phyloP scores from a whole-genome alignment of 495 filamentous ascomycete species.

The Tuber calosporum region DNA sequence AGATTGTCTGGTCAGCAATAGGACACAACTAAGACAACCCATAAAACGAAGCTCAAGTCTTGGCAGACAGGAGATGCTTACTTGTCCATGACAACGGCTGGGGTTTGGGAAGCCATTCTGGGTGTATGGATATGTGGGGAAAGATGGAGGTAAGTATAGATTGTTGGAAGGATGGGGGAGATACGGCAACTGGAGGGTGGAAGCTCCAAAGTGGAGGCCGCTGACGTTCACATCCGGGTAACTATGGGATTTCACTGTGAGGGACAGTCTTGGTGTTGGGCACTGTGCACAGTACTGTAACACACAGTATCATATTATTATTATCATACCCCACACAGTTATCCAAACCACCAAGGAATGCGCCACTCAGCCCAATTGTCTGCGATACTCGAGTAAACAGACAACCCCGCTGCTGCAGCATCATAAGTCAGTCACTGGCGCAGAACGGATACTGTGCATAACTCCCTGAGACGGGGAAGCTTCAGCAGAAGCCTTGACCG shows the following conservation, averaged over 20 bases:
- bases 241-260: neutral
- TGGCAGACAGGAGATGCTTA: constrained; percentile 50
- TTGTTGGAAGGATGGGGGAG: neutral
- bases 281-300: neutral
- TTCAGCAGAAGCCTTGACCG: neutral
- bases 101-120: constrained; percentile 89
- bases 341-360: neutral
- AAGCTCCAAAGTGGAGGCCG: neutral
- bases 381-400: too few relatives aligned
- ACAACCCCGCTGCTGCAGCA: neutral
- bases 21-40: neutral
- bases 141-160: neutral
- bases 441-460: neutral
- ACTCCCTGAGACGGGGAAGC: neutral
- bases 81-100: constrained; percentile 99
- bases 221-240: neutral
- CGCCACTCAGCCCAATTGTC: neutral
- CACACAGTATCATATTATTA: too few relatives aligned
- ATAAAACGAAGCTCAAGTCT: constrained; percentile 15
- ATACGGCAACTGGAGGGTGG: neutral
- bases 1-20: constrained; percentile 18
- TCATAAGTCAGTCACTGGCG: neutral
- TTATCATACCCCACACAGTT: neutral
- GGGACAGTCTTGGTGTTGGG: neutral
- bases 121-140: neutral